Evolutionary conservation across 345 rosid genomes (phyloP), one percentile per base, ranked within the genome.

Genomic region (Geranium brycei): DNA sequence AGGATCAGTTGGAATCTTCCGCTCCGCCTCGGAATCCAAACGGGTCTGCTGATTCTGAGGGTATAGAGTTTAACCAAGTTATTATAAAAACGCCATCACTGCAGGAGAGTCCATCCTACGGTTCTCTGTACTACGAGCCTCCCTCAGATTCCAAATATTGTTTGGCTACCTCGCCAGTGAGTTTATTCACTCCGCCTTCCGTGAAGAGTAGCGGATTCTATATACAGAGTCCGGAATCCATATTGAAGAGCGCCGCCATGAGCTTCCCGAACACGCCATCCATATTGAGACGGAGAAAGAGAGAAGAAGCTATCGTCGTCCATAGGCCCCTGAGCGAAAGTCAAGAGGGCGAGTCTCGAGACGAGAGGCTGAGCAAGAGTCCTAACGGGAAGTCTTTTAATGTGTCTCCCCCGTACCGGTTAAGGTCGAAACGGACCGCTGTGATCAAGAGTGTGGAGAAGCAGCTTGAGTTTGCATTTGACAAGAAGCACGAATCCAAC

Each of bases 361-460:
- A 76, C 28, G 59, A 68, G 64, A 64, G 62, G 71, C 71, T 63
- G 18, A 18, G 11, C 51, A 69, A 66, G 13, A 77, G 81, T 76
- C 83, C 75, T 41, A 76, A 66, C 64, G 75, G 73, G n/a, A 72
- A 72, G 70, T 80, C 83, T 63, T 90, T 82, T 68, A 85, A 90
- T 69, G 80, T 85, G 23, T 93, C 99, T 64, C 99, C 99, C 62
- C 97, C 97, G 0, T 93, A 87, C 72, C 76, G 96, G 71, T 73
- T 93, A 76, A 86, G 83, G 79, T 80, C 95, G 30, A 93, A 90
- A 77, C 72, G 96, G 67, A 82, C 87, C 65, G 82, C 88, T 35
- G 83, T 81, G 72, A 72, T 85, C 71, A 93, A 88, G 81, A 83
- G 95, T 30, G 82, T 83, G 71, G 95, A 85, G 79, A 83, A 95